A percentile compares a stretch with the other conserved stretches of the same genome.
Conservation (phyloP, 1,284 basidiomycete genomes). For the Trichosporon asahii region DNA sequence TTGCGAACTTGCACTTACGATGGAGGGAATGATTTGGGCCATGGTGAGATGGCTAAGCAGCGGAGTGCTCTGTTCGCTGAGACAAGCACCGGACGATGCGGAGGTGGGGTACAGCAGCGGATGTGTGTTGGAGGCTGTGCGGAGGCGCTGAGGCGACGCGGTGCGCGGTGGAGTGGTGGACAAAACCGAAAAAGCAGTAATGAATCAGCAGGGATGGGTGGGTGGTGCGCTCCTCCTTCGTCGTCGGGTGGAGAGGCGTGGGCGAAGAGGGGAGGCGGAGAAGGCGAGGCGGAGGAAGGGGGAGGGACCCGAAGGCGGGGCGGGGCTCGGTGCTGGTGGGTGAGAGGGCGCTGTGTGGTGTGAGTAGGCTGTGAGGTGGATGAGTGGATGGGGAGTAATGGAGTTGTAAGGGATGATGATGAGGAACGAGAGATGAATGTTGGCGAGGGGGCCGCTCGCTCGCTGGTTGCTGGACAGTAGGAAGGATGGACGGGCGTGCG, state of each 20-base stretch:
- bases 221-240: neutral
- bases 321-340: neutral
- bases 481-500: neutral
- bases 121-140: neutral
- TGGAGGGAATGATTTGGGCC: constrained; percentile 49
- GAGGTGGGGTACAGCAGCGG: neutral
- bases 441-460: neutral
- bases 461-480: neutral
- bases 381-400: constrained; percentile 10
- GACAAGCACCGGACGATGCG: neutral
- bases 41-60: constrained; percentile 27
- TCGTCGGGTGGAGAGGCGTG: neutral
- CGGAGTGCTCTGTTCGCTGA: neutral
- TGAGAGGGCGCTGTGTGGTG: neutral
- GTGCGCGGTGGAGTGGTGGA: neutral
- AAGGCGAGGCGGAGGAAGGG: constrained; percentile 6
- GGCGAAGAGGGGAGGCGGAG: neutral
- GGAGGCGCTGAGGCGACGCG: neutral
- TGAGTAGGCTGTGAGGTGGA: neutral
- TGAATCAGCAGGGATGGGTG: neutral
- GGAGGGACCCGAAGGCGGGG: neutral
- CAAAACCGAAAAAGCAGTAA: neutral
- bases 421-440: constrained; percentile 5
- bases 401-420: constrained; percentile 6
- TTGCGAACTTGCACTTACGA: constrained; percentile 29